Percentiles rank a stretch among this genome's conserved stretches.
Evolutionary conservation across 2,329 filamentous ascomycete species (phyloP).

Genomic region (Aspergillus amoenus): DNA sequence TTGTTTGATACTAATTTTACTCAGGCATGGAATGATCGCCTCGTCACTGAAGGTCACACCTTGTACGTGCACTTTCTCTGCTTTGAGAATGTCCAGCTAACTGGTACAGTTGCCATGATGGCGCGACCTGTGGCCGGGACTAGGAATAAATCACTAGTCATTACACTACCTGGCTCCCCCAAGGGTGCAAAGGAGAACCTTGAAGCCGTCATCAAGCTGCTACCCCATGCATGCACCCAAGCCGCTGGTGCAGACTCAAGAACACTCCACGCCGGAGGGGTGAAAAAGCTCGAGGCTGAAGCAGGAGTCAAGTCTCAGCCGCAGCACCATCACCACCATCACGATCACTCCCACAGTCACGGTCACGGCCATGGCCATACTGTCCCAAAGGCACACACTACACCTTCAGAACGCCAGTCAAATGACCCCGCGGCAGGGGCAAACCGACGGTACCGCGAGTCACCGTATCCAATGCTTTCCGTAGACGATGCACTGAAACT

Average conservation of each 20-base stretch:
- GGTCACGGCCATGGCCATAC: conserved; percentile 63
- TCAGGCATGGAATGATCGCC: conserved; percentile 84
- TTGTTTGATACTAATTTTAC: conserved; percentile 17
- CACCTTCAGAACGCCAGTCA: conserved; percentile 57
- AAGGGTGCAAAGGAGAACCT: conserved; percentile 95
- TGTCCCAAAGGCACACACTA: conserved; percentile 71
- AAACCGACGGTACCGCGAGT: conserved; percentile 73
- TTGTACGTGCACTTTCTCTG: conserved; percentile 58
- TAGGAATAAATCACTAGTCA: conserved; percentile 74
- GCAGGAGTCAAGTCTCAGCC: conserved; percentile 58
- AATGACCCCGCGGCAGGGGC: conserved; percentile 61
- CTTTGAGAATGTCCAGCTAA: conserved; percentile 18
- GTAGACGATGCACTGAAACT: conserved; percentile 76
- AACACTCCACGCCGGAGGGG: conserved; percentile 72
- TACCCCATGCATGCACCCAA: conserved; percentile 93
- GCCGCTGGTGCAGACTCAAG: conserved; percentile 81
- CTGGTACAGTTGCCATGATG: conserved; percentile 81
- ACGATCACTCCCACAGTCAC: conserved; percentile 55
- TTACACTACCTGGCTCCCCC: conserved; percentile 90
- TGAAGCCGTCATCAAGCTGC: conserved; percentile 79
- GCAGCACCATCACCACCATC: conserved; percentile 38
- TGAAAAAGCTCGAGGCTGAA: conserved; percentile 80
- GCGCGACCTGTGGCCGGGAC: conserved; percentile 88
- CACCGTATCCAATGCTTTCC: conserved; percentile 87
- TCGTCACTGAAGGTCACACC: conserved; percentile 82